Percentiles rank a stretch among this genome's conserved stretches.
These are phyloP conservation scores for Datisca glomerata DNA, from an alignment of 306 rosid genomes.

Conservation along the genomic window DNA sequence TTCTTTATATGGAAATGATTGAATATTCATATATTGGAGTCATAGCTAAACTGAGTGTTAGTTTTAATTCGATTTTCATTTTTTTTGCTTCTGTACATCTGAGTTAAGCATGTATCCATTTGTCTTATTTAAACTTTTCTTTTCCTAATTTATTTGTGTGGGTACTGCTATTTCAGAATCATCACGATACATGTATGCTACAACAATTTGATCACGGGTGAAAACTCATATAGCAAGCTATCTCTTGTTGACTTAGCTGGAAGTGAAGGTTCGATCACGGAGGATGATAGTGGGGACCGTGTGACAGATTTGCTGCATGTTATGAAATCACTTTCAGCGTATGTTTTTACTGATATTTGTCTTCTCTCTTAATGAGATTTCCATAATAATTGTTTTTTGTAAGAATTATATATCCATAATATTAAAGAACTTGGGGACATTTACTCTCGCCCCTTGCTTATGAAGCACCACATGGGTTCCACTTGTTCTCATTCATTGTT, in stretches of 20 bases:
- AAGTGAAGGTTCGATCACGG: slow-evolving; percentile 81
- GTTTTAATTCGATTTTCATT: no score
- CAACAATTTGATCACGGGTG: slow-evolving; percentile 61
- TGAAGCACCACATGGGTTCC: not conserved
- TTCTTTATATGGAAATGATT: no score
- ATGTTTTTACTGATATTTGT: slow-evolving; percentile 19
- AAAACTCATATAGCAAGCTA: slow-evolving; percentile 80
- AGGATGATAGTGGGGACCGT: slow-evolving; percentile 78
- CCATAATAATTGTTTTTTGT: not conserved
- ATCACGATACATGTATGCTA: slow-evolving; percentile 63
- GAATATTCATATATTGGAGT: no score
- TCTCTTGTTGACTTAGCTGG: slow-evolving; percentile 91
- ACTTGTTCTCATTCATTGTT: no score
- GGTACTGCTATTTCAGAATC: slow-evolving; percentile 44
- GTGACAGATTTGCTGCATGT: slow-evolving; percentile 93
- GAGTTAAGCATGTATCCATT: no score
- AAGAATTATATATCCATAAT: not conserved
- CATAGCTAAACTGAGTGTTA: no score
- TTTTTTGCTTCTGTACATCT: no score
- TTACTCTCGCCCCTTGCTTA: not conserved
- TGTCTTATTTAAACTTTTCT: slow-evolving; percentile 1
- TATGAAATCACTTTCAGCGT: slow-evolving; percentile 98
- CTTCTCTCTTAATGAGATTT: not conserved
- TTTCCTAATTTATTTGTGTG: slow-evolving; percentile 20
- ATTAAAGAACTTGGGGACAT: not conserved